Conservation (phyloP, 352 stramenopile species). For the Phytophthora multivora region DNA sequence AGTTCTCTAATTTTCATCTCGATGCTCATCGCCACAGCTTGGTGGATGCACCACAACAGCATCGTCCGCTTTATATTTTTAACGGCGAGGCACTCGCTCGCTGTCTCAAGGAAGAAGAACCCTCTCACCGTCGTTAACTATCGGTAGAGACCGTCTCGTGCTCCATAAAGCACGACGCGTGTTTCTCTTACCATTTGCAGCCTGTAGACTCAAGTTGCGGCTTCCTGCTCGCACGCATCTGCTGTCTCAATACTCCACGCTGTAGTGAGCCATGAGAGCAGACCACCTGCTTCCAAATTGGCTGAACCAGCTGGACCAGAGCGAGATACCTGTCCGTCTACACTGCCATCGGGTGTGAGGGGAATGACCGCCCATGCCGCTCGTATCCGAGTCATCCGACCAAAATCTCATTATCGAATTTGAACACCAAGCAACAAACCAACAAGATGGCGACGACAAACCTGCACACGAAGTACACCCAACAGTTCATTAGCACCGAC, state of each 20-base stretch:
- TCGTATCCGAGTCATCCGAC: conserved; percentile 7
- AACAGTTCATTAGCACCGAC: conserved; percentile 8
- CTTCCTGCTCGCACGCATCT: conserved; percentile 17
- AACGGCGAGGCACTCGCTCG: conserved; percentile 8
- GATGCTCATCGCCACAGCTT: not conserved
- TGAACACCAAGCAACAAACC: conserved; percentile 18
- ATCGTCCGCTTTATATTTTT: conserved; percentile 12
- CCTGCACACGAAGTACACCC: conserved; percentile 16
- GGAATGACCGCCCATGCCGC: conserved; percentile 26
- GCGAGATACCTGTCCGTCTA: conserved; percentile 12
- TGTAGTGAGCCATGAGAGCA: conserved; percentile 18
- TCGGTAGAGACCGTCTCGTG: conserved; percentile 8
- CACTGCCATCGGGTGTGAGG: conserved; percentile 6
- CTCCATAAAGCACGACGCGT: conserved; percentile 32
- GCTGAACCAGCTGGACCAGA: conserved; percentile 23
- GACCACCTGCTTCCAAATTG: conserved; percentile 23
- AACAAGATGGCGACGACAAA: conserved; percentile 23
- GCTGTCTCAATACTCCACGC: conserved; percentile 24
- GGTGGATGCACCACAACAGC: not conserved
- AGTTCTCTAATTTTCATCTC: not conserved
- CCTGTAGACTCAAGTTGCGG: conserved; percentile 5
- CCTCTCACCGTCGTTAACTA: not conserved
- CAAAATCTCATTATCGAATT: conserved; percentile 26
- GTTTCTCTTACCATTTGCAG: conserved; percentile 24
- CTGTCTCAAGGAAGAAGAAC: conserved; percentile 19